Percentiles rank a stretch among this genome's conserved stretches.
These are phyloP conservation scores for Globisporangium paroecandrum DNA, from an alignment of 352 stramenopile genomes.

Conservation along the genomic window DNA sequence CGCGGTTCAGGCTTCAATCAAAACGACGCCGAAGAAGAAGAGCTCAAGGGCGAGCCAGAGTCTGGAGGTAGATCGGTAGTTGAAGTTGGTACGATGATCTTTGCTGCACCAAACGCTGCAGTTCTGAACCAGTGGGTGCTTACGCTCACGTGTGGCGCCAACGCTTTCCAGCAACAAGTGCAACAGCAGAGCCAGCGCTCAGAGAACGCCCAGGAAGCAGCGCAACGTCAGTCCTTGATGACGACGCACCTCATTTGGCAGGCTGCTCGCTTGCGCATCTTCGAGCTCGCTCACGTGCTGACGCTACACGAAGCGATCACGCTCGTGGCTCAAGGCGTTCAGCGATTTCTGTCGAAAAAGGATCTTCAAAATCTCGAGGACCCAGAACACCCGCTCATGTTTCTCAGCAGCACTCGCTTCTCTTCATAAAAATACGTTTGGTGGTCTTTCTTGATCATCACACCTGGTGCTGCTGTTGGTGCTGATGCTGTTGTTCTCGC, in stretches of 20 bases:
- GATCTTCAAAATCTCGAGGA: neutral
- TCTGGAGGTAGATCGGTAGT: neutral
- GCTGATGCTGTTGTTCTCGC: conserved; percentile 10
- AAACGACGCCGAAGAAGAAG: neutral
- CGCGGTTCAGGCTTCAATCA: neutral
- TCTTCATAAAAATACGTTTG: neutral
- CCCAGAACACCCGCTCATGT: neutral
- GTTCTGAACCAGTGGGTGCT: conserved; percentile 33
- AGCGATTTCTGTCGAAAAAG: neutral
- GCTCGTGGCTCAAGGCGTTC: conserved; percentile 12
- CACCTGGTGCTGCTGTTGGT: neutral
- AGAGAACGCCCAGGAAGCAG: neutral
- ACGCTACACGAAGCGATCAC: conserved; percentile 20
- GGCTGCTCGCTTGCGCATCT: conserved; percentile 36
- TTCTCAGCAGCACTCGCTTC: neutral
- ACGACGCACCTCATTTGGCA: conserved; percentile 36
- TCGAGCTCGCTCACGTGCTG: conserved; percentile 28
- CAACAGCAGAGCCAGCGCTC: neutral
- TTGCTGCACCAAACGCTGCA: conserved; percentile 1
- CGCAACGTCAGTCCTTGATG: neutral
- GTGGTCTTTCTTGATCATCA: too few species aligned
- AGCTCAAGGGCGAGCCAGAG: neutral
- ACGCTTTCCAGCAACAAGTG: conserved; percentile 33
- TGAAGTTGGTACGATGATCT: neutral
- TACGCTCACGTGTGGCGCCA: conserved; percentile 32